phyloP scores from a whole-genome alignment of 2,329 filamentous ascomycete genomes.

The Xylariomycetidae sp. region DNA sequence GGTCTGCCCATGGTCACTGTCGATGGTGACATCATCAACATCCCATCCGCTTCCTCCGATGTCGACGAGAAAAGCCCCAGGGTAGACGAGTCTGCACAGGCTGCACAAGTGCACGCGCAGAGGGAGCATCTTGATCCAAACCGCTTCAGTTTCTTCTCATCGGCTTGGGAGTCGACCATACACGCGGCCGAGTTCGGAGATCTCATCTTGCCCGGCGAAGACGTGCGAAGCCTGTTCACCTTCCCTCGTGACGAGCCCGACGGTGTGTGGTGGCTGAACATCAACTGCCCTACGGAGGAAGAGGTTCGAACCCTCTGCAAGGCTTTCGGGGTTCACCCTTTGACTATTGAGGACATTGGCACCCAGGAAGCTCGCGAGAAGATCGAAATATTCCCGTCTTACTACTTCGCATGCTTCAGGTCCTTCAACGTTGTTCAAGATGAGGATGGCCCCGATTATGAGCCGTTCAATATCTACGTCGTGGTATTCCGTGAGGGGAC shows the following conservation, averaged over 20 bases:
- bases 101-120: conserved; percentile 21
- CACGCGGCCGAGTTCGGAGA: conserved; percentile 86
- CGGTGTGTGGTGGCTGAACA: conserved; percentile 98
- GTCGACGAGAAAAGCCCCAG: conserved; percentile 40
- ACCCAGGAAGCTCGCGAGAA: conserved; percentile 96
- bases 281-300: conserved; percentile 82
- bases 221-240: conserved; percentile 78
- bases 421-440: conserved; percentile 80
- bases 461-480: conserved; percentile 94
- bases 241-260: conserved; percentile 57
- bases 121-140: conserved; percentile 55
- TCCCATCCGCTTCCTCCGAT: conserved; percentile 41
- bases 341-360: conserved; percentile 94
- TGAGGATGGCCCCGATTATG: conserved; percentile 74
- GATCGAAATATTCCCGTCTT: conserved; percentile 93
- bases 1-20: conserved; percentile 36
- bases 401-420: conserved; percentile 97
- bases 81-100: conserved; percentile 25
- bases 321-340: conserved; percentile 89
- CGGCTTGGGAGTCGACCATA: conserved; percentile 87
- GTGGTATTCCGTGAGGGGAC: conserved; percentile 95
- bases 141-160: conserved; percentile 95
- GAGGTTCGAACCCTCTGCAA: conserved; percentile 85
- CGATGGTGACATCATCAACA: conserved; percentile 53
- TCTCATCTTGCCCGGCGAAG: conserved; percentile 81